Base-by-base conservation (phyloP, 2,329 filamentous ascomycete species). In the Cladosporium oxysporum region DNA sequence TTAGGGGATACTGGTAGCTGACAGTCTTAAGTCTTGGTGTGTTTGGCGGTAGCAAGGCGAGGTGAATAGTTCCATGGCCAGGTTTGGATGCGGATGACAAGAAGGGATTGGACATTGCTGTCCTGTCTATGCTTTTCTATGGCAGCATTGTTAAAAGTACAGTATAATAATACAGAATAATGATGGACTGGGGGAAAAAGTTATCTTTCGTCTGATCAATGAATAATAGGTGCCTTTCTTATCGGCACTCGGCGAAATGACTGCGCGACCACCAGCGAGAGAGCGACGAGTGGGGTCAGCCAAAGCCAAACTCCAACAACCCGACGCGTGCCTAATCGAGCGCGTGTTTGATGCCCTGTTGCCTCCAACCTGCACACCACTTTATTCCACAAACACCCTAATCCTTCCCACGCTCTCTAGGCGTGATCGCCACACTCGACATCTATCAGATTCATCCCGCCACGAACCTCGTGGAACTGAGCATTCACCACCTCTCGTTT, bases 1-100 rank as follows among this genome's bases (percentile, higher is more conserved):
- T 99, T 57, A 99, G 84, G 1, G 95, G 95, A 74, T 98, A 99
- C 77, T 96, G 92, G 76, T 96, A 98, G 41, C 89, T 89, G 70
- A 97, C 86, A 35, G 84, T 87, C 67, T 89, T 87, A 33, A 97
- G 84, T 55, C 88, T 88, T 16, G 91, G 91, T 58, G 86, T 86
- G 29, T 86, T 84, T 35, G 89, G 88, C 41, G 93, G 91, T 11
- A 93, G 84, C 6, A 91, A 81, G 23, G 87, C 87, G 66, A 92
- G 87, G 62, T 92, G 83, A 71, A 97, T 90, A 69, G 84, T 85
- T 67, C 95, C 95, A 75, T 91, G 84, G 66, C 95, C 95, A 26
- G 93, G 87, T 62, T 84, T 83, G 28, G 91, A 91, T 47, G 89
- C 85, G 31, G 91, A 91, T 61, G 86, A 83, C 59, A 90, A 88